Evolutionary conservation across 2,329 filamentous ascomycete genomes (phyloP), one percentile per base, ranked within the genome.

Genomic region (Trichoderma polysporum): DNA sequence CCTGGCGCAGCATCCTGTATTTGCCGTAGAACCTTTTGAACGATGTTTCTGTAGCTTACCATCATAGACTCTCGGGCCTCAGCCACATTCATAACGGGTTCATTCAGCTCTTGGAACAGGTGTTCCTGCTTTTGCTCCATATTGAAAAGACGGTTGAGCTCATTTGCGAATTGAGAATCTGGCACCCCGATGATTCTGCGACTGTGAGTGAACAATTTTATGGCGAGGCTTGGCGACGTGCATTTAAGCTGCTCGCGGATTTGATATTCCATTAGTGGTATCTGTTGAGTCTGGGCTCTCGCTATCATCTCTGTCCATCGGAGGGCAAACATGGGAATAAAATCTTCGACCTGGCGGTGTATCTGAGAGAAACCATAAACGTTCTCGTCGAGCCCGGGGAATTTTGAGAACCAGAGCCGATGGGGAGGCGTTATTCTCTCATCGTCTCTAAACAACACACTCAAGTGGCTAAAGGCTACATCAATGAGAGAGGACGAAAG

Each of bases 191-290:
- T 69, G 0, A 59, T 57, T 25, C 74, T 72, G 31, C 75, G 75
- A 39, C 71, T 77, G 39, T 72, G 66, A 12, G 70, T 75, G 52
- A 77, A 79, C 1, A 79, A 54, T 45, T 75, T 68, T 7, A 66
- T 61, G 19, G 73, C 71, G 6, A 78, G 53, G 2, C 68, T 57
- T 6, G 45, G 45, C 6, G 77, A 77, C 8, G 52, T 39, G 49
- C 77, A 79, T 47, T 59, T 57, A 1, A 79, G 66, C 4, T 56
- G 7, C 1, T 62, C 7, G 7, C 15, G 64, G 29, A 75, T 25
- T 61, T 79, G 77, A 17, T 60, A 71, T 2, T 71, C 69, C 19
- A 76, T 68, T 3, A 77, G 57, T 0, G 78, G 78, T 37, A 72
- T 76, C 22, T 37, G 61, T 25, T 76, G 73, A 6, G 29, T 0